Evolutionary conservation across 2,329 filamentous ascomycete species (phyloP).

Genomic region (Colletotrichum simmondsii): DNA sequence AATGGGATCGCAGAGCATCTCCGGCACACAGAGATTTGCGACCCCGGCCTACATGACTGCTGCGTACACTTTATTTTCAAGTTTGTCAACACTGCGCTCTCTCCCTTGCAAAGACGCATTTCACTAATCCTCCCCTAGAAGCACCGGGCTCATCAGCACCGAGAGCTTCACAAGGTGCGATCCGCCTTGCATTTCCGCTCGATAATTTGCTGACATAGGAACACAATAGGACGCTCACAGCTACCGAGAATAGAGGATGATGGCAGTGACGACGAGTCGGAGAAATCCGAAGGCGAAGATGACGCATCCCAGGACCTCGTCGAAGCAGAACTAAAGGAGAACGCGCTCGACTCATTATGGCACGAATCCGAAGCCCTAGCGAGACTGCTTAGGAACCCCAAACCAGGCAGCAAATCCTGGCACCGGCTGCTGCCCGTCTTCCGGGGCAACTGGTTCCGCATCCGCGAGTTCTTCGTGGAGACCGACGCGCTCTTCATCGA

Average conservation of each 20-base stretch:
- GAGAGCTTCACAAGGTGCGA: background rate
- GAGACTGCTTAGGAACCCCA: conserved; percentile 36
- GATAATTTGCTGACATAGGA: background rate
- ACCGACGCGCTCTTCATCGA: conserved; percentile 42
- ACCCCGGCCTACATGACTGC: background rate
- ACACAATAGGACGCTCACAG: background rate
- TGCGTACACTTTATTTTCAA: conserved; percentile 17
- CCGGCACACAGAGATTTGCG: background rate
- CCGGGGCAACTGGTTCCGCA: conserved; percentile 39
- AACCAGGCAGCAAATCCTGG: conserved; percentile 8
- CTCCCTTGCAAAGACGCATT: background rate
- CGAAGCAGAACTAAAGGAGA: conserved; percentile 16
- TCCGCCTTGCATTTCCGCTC: background rate
- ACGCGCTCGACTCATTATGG: conserved; percentile 41
- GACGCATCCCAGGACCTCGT: conserved; percentile 7
- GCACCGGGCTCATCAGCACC: background rate
- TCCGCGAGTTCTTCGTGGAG: conserved; percentile 40
- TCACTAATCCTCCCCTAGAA: conserved; percentile 11
- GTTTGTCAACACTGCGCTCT: background rate
- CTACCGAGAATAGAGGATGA: background rate
- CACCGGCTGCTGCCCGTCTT: conserved; percentile 9
- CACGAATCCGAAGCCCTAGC: conserved; percentile 42
- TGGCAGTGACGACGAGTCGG: conserved; percentile 1
- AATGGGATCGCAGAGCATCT: conserved; percentile 19
- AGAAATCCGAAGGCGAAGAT: conserved; percentile 12